Conservation (phyloP, 2,329 filamentous ascomycete species). For the Lachnellula subtilissima region DNA sequence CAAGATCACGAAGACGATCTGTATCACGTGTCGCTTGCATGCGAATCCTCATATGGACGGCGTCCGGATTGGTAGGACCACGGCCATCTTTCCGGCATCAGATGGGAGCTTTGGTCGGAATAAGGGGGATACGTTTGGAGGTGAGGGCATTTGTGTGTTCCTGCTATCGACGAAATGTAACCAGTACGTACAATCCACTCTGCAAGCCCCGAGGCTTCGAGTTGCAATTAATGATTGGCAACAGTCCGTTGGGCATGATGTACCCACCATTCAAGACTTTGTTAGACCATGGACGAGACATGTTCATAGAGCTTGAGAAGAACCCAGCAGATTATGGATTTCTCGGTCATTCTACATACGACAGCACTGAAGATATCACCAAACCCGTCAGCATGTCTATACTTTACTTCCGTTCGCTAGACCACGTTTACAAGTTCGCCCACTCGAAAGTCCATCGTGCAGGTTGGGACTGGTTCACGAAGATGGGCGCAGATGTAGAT, state of each 20-base stretch:
- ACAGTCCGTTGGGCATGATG: constrained; percentile 42
- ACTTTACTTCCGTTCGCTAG: constrained; percentile 47
- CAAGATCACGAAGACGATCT: constrained; percentile 3
- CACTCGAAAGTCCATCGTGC: constrained; percentile 43
- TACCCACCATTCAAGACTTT: constrained; percentile 41
- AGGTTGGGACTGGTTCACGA: constrained; percentile 47
- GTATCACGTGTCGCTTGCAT: constrained; percentile 5
- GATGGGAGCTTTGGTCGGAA: constrained; percentile 3
- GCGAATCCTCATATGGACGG: constrained; percentile 11
- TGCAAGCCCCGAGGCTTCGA: constrained; percentile 28
- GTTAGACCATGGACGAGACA: constrained; percentile 34
- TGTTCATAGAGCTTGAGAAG: constrained; percentile 34
- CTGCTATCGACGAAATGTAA: constrained; percentile 10
- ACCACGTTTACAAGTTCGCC: constrained; percentile 48
- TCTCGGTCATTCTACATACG: constrained; percentile 41
- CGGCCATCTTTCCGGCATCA: constrained; percentile 5
- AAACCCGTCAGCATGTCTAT: constrained; percentile 39
- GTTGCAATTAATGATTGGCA: too few species aligned
- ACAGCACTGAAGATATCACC: constrained; percentile 33
- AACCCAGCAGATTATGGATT: constrained; percentile 43
- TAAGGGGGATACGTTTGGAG: constrained; percentile 6
- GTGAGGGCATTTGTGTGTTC: constrained; percentile 9
- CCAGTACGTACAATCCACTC: constrained; percentile 6
- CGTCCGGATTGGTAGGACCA: constrained; percentile 3
- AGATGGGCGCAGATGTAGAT: constrained; percentile 25